Conservation (phyloP, 331 rosid genomes). For the Ulmus americana region DNA sequence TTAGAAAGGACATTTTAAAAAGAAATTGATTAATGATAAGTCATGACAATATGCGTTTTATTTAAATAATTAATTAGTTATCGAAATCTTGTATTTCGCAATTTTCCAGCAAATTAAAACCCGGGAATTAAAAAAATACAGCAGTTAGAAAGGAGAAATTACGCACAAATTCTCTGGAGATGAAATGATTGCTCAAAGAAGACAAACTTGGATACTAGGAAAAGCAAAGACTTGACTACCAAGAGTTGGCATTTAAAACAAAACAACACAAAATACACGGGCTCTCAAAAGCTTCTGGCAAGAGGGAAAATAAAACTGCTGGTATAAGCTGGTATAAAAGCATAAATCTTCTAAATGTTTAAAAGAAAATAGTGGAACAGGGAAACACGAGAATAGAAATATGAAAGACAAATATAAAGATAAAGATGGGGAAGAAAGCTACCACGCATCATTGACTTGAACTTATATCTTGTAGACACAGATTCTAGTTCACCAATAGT, state of each 20-base stretch:
- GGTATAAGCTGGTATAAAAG: neutral
- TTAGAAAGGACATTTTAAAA: neutral
- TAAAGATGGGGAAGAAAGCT: slow-evolving; percentile 25
- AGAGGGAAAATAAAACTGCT: neutral
- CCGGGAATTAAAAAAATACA: neutral
- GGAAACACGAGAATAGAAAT: slow-evolving; percentile 2
- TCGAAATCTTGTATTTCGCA: neutral
- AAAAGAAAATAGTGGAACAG: slow-evolving; percentile 6
- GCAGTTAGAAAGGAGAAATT: neutral
- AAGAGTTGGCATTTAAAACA: neutral
- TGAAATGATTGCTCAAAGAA: neutral
- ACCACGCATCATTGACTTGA: slow-evolving; percentile 99
- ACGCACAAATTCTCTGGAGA: neutral
- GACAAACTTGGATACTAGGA: neutral
- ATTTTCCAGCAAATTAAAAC: neutral
- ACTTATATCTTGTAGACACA: slow-evolving; percentile 58
- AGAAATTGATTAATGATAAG: neutral
- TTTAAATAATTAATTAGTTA: neutral
- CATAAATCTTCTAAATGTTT: neutral
- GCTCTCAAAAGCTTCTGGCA: neutral
- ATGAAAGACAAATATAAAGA: neutral
- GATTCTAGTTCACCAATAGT: slow-evolving; percentile 68
- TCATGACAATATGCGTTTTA: too few species aligned
- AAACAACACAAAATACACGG: neutral
- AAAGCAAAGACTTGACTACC: neutral